A percentile compares a stretch with the other conserved stretches of the same genome.
phyloP scores from a whole-genome alignment of 257 asterid species.

The Capsicum rhomboideum region DNA sequence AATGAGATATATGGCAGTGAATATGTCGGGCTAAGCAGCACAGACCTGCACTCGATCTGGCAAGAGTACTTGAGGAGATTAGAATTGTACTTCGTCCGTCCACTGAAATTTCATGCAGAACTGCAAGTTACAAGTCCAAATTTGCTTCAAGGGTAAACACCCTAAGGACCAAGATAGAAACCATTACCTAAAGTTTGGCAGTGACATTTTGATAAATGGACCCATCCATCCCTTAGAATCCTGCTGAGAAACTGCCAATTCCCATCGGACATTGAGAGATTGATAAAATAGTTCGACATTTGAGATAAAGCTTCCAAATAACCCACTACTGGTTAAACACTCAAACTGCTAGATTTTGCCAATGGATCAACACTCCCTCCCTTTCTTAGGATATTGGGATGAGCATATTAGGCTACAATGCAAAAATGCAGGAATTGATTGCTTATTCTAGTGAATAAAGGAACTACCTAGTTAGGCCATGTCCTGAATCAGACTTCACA shows the following conservation, averaged over 20 bases:
- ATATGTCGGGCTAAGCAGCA: neutral
- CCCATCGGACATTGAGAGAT: neutral
- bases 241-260: constrained; percentile 31
- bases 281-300: neutral
- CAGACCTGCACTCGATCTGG: constrained; percentile 89
- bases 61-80: constrained; percentile 89
- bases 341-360: neutral
- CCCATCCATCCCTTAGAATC: constrained; percentile 55
- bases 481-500: neutral
- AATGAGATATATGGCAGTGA: neutral
- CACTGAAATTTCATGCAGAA: constrained; percentile 39
- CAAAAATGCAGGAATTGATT: neutral
- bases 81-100: constrained; percentile 71
- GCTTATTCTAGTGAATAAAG: neutral
- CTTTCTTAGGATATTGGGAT: neutral
- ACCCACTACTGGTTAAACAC: neutral
- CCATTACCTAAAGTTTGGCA: constrained; percentile 86
- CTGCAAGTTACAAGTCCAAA: neutral
- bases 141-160: neutral
- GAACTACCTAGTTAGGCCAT: neutral
- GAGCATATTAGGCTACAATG: neutral
- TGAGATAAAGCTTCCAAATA: neutral
- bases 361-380: neutral
- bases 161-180: neutral
- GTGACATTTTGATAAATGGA: constrained; percentile 68